Evolutionary conservation across 2,329 filamentous ascomycete species (phyloP).

Genomic region (Ascochyta viciae-villosae): DNA sequence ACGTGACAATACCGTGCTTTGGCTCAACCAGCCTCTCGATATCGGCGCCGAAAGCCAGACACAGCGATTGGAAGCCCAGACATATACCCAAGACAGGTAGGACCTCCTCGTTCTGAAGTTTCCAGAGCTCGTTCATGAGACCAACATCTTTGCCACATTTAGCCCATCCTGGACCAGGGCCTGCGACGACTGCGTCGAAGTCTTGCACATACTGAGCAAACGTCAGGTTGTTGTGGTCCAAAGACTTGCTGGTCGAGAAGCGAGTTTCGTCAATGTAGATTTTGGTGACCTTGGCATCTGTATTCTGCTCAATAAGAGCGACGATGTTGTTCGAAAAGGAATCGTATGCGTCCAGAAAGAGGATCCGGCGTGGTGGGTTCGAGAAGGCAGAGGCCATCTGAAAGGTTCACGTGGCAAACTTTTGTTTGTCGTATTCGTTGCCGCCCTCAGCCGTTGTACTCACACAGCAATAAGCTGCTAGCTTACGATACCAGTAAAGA

Average conservation of each 20-base stretch:
- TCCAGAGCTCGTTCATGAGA: conserved; percentile 79
- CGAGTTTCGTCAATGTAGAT: conserved; percentile 68
- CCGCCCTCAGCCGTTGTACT: neutral
- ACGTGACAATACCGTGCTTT: conserved; percentile 80
- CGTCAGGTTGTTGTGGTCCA: conserved; percentile 33
- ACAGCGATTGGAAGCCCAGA: conserved; percentile 85
- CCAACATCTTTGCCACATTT: conserved; percentile 77
- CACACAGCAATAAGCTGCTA: neutral
- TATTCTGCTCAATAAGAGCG: conserved; percentile 74
- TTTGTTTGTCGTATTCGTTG: neutral
- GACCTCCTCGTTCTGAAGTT: conserved; percentile 62
- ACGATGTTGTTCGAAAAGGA: conserved; percentile 97
- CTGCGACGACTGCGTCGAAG: conserved; percentile 87
- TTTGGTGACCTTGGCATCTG: conserved; percentile 72
- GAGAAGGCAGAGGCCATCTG: conserved; percentile 40
- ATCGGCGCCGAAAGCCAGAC: conserved; percentile 69
- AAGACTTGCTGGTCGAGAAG: conserved; percentile 23
- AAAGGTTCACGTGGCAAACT: conserved; percentile 13
- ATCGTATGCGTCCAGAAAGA: conserved; percentile 96
- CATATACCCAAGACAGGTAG: conserved; percentile 88
- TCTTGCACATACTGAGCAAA: conserved; percentile 57
- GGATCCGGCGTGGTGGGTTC: conserved; percentile 59
- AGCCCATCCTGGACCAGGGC: conserved; percentile 88
- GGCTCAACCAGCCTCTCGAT: conserved; percentile 74
- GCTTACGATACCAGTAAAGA: too few relatives aligned